phyloP scores from a whole-genome alignment of 2,329 filamentous ascomycete species.

The Xylaria hypoxylon region DNA sequence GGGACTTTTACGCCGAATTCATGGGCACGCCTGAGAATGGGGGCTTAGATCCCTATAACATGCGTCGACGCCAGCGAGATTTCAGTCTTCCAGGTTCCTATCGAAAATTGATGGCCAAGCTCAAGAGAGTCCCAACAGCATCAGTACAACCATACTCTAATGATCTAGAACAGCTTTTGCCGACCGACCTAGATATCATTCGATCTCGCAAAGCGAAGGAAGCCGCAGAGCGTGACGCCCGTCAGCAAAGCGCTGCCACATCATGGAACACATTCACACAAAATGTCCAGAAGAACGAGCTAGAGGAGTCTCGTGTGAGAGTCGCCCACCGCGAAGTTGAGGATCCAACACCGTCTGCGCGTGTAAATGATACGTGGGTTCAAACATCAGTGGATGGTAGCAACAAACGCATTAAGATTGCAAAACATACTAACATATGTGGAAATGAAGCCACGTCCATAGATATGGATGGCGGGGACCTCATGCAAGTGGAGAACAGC shows the following conservation, averaged over 20 bases:
- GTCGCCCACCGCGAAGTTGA: conserved; percentile 48
- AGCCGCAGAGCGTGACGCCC: conserved; percentile 42
- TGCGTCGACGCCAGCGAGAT: conserved; percentile 88
- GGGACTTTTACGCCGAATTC: conserved; percentile 85
- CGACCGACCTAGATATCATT: conserved; percentile 84
- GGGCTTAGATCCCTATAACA: conserved; percentile 81
- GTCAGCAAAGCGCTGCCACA: conserved; percentile 33
- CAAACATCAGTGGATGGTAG: conserved; percentile 54
- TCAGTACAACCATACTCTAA: conserved; percentile 77
- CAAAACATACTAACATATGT: conserved; percentile 36
- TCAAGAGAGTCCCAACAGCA: conserved; percentile 72
- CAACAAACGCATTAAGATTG: conserved; percentile 57
- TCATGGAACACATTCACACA: conserved; percentile 46
- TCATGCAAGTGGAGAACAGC: conserved; percentile 29
- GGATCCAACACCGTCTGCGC: conserved; percentile 40
- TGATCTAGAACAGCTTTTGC: conserved; percentile 84
- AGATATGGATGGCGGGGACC: conserved; percentile 16
- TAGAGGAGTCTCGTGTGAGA: conserved; percentile 43
- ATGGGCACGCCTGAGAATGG: conserved; percentile 86
- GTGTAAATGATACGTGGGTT: conserved; percentile 56
- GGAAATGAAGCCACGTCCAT: conserved; percentile 16
- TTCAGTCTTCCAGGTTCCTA: conserved; percentile 91
- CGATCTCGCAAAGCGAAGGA: conserved; percentile 55
- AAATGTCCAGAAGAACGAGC: conserved; percentile 45
- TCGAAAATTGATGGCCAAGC: conserved; percentile 82